Conservation (phyloP, 2,329 filamentous ascomycete genomes). For the Pestalotiopsis fici region DNA sequence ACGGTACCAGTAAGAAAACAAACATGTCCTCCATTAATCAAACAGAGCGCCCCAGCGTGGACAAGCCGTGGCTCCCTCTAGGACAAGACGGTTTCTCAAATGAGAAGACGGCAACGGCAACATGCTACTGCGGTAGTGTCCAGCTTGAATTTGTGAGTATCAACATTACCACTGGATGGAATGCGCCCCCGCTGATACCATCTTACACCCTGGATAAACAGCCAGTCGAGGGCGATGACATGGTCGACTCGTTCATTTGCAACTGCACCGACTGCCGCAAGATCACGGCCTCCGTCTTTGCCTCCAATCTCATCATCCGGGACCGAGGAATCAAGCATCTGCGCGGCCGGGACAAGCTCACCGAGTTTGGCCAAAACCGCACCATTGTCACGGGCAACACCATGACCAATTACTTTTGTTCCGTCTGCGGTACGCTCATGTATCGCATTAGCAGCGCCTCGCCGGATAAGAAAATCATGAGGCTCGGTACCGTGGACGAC, state of each 20-base stretch:
- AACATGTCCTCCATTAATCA: conserved; percentile 1
- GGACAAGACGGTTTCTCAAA: conserved; percentile 45
- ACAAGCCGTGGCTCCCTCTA: conserved; percentile 35
- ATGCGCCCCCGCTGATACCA: neutral
- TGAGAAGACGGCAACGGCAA: conserved; percentile 52
- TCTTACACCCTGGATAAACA: conserved; percentile 17
- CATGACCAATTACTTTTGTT: conserved; percentile 67
- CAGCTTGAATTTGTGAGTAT: conserved; percentile 53
- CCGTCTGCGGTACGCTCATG: conserved; percentile 60
- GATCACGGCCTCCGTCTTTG: conserved; percentile 63
- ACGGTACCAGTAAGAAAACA: neutral
- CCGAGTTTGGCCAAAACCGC: conserved; percentile 41
- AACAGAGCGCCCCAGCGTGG: neutral
- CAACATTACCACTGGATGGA: neutral
- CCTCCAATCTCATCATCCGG: conserved; percentile 55
- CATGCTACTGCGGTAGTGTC: conserved; percentile 59
- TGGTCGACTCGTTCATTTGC: conserved; percentile 57
- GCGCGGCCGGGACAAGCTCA: conserved; percentile 53
- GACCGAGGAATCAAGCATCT: conserved; percentile 46
- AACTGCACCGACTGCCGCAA: conserved; percentile 65
- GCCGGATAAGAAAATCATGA: conserved; percentile 47
- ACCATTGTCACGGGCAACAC: conserved; percentile 46
- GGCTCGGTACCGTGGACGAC: conserved; percentile 65
- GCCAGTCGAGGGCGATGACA: conserved; percentile 44
- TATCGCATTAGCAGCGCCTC: conserved; percentile 49